A percentile compares a stretch with the other conserved stretches of the same genome.
These are phyloP conservation scores for Ballota nigra DNA, from an alignment of 257 asterid genomes.

Conservation along the genomic window DNA sequence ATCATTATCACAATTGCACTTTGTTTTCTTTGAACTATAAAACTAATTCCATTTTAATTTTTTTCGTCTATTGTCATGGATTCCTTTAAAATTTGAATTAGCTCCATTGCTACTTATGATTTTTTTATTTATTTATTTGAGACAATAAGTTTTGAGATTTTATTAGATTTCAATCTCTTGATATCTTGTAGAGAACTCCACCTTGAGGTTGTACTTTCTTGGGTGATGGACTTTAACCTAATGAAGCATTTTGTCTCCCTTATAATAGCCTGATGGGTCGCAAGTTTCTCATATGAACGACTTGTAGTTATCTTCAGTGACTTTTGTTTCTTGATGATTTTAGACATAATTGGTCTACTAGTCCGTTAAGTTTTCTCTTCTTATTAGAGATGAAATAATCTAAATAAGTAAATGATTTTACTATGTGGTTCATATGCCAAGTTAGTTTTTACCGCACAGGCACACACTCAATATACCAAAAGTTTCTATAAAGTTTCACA, in stretches of 20 bases:
- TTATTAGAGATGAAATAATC: slow-evolving; percentile 2
- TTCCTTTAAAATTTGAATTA: slow-evolving; percentile 1
- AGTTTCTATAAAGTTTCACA: neutral
- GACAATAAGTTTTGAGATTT: slow-evolving; percentile 4
- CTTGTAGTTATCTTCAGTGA: slow-evolving; percentile 3
- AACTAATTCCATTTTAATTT: neutral
- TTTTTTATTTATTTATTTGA: neutral
- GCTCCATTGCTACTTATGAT: neutral
- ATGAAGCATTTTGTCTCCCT: neutral
- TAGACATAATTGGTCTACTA: neutral
- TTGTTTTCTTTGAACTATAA: slow-evolving; percentile 3
- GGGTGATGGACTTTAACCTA: neutral
- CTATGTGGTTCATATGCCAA: slow-evolving; percentile 3
- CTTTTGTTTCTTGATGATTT: neutral
- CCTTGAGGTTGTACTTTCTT: neutral
- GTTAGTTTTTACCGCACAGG: slow-evolving; percentile 1
- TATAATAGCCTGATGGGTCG: neutral
- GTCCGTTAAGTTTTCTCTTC: neutral
- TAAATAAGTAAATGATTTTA: neutral
- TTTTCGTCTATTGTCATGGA: neutral
- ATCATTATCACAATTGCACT: neutral
- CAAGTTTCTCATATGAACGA: slow-evolving; percentile 4
- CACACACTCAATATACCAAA: neutral
- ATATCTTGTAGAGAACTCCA: neutral
- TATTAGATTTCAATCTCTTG: neutral